These are phyloP conservation scores for Oemleria cerasiformis DNA, from an alignment of 306 rosid genomes.

Conservation along the genomic window DNA sequence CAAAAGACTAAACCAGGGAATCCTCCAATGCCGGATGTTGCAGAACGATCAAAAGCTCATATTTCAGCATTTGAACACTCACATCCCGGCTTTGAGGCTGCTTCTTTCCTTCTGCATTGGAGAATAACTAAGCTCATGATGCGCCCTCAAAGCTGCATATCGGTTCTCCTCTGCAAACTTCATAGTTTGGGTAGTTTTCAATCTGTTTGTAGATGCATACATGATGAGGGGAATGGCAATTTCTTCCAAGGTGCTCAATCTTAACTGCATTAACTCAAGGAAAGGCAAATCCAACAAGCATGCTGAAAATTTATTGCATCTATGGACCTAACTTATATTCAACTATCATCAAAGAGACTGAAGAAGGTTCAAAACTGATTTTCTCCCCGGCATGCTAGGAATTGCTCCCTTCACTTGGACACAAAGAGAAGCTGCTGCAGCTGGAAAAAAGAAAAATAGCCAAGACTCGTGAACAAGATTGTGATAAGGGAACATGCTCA, in stretches of 20 bases:
- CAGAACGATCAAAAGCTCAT: not conserved
- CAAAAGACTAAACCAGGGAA: not conserved
- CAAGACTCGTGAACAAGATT: slow-evolving; percentile 9
- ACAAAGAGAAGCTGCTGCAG: slow-evolving; percentile 96
- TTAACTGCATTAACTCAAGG: not conserved
- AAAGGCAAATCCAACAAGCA: not conserved
- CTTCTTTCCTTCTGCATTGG: not conserved
- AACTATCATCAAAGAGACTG: slow-evolving; percentile 37
- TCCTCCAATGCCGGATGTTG: not conserved
- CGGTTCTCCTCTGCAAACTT: too few relatives aligned
- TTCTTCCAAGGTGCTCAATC: not conserved
- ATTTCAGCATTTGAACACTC: not conserved
- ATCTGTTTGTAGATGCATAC: too few relatives aligned
- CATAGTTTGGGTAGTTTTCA: too few relatives aligned
- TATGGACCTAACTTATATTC: not conserved
- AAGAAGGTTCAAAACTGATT: slow-evolving; percentile 69
- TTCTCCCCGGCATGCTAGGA: slow-evolving; percentile 93
- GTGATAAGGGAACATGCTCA: slow-evolving; percentile 5
- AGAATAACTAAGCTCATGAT: not conserved
- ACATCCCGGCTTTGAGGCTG: not conserved
- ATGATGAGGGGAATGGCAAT: too few relatives aligned
- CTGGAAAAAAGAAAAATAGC: slow-evolving; percentile 30
- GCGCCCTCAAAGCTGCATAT: too few relatives aligned
- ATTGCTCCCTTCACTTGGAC: slow-evolving; percentile 96
- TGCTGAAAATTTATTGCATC: not conserved